These are phyloP conservation scores for Ceratocystis cubensis DNA, from an alignment of 2,329 filamentous ascomycete species.

Conservation along the genomic window DNA sequence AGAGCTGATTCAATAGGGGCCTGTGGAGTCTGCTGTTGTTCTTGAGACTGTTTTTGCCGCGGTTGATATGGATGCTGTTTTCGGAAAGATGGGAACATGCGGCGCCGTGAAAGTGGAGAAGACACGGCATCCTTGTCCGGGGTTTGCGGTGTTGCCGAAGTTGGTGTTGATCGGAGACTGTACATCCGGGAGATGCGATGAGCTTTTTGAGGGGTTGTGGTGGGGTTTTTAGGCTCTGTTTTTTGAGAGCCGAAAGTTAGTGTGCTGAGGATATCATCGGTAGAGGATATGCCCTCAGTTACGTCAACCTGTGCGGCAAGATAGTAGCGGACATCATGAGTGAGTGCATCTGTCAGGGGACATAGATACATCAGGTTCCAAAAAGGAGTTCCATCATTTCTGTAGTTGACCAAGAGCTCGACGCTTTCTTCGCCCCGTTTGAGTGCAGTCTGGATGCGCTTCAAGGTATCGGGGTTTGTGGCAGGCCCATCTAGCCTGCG, in stretches of 20 bases:
- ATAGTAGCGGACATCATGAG: conserved; percentile 39
- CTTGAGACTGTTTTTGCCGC: neutral
- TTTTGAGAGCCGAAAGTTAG: conserved; percentile 29
- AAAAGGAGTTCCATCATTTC: conserved; percentile 39
- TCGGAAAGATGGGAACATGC: conserved; percentile 4
- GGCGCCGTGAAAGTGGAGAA: neutral
- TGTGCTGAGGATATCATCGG: conserved; percentile 39
- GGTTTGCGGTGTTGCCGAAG: neutral
- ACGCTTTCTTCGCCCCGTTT: conserved; percentile 34
- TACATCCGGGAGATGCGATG: conserved; percentile 6
- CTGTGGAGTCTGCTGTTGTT: neutral
- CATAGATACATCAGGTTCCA: conserved; percentile 45
- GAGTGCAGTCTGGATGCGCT: conserved; percentile 33
- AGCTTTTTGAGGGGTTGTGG: neutral
- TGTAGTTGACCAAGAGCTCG: conserved; percentile 41
- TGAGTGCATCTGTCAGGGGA: conserved; percentile 36
- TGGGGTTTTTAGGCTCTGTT: neutral
- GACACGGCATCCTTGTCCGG: neutral
- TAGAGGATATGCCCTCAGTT: conserved; percentile 39
- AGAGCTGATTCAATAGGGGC: conserved; percentile 20
- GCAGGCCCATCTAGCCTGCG: conserved; percentile 38
- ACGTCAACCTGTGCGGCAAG: conserved; percentile 47
- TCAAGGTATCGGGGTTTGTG: conserved; percentile 33
- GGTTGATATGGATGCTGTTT: conserved; percentile 1
- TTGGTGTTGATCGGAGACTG: neutral